phyloP scores from a whole-genome alignment of 1,139 yeast genomes.

The Debaryomyces psychrophilus region DNA sequence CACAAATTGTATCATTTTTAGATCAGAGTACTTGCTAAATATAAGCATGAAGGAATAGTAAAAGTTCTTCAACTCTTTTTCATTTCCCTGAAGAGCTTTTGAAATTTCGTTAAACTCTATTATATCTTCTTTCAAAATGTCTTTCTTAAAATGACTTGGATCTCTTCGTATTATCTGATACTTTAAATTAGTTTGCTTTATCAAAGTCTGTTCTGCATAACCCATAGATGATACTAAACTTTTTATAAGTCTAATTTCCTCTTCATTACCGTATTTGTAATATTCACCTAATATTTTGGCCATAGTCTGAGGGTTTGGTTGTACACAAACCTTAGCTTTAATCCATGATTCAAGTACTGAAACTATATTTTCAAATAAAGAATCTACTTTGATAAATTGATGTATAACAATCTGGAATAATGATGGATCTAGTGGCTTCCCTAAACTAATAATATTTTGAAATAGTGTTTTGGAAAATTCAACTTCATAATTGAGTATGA shows the following conservation, averaged over 20 bases:
- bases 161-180: slow-evolving; percentile 31
- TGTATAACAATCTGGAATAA: slow-evolving; percentile 33
- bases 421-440: slow-evolving; percentile 24
- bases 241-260: slow-evolving; percentile 31
- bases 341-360: slow-evolving; percentile 35
- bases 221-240: slow-evolving; percentile 25
- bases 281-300: slow-evolving; percentile 33
- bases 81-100: slow-evolving; percentile 11
- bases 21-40: slow-evolving; percentile 20
- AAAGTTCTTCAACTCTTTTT: slow-evolving; percentile 15
- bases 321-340: slow-evolving; percentile 23
- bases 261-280: slow-evolving; percentile 31
- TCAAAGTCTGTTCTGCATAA: slow-evolving; percentile 26
- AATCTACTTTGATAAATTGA: slow-evolving; percentile 31
- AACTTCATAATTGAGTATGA: slow-evolving; percentile 38
- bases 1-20: slow-evolving; percentile 29
- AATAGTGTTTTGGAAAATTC: slow-evolving; percentile 31
- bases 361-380: slow-evolving; percentile 37
- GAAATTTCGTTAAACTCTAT: slow-evolving; percentile 25
- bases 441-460: slow-evolving; percentile 24
- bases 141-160: slow-evolving; percentile 28
- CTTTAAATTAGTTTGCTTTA: slow-evolving; percentile 30
- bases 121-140: slow-evolving; percentile 29
- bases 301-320: slow-evolving; percentile 33
- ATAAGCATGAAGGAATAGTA: slow-evolving; percentile 19